These are phyloP conservation scores for Russula brevipes DNA, from an alignment of 768 basidiomycete genomes.

Conservation along the genomic window DNA sequence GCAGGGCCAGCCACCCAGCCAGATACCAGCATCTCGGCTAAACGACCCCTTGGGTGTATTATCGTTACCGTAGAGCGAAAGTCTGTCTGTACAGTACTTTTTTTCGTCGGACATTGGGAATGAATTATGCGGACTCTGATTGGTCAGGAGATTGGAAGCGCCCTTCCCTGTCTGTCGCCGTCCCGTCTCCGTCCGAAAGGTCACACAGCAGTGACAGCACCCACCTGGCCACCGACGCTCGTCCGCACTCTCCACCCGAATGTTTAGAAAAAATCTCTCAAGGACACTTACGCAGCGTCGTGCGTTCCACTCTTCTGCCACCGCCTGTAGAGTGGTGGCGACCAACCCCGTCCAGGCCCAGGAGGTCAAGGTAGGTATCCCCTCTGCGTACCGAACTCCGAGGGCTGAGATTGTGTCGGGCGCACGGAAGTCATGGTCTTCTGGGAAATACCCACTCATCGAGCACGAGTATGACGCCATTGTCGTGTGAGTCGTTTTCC, in stretches of 20 bases:
- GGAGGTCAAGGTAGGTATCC: slow-evolving; percentile 62
- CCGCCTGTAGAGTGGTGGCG: slow-evolving; percentile 56
- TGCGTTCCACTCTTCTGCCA: slow-evolving; percentile 61
- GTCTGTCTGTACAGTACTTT: neutral
- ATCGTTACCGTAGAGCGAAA: slow-evolving; percentile 27
- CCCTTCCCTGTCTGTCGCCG: neutral
- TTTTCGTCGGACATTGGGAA: neutral
- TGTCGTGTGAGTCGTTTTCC: slow-evolving; percentile 70
- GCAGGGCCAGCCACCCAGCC: slow-evolving; percentile 22
- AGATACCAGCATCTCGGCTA: slow-evolving; percentile 24
- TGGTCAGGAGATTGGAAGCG: slow-evolving; percentile 10
- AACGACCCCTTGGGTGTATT: slow-evolving; percentile 32
- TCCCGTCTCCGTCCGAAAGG: neutral
- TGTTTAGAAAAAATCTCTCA: slow-evolving; percentile 63
- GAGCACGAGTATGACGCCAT: slow-evolving; percentile 99
- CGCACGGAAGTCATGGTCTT: slow-evolving; percentile 57
- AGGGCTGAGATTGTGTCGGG: slow-evolving; percentile 9
- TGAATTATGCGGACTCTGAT: slow-evolving; percentile 20
- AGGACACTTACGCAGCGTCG: slow-evolving; percentile 46
- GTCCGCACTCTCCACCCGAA: slow-evolving; percentile 28
- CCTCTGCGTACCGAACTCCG: slow-evolving; percentile 8
- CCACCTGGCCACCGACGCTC: slow-evolving; percentile 22
- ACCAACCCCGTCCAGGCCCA: slow-evolving; percentile 75
- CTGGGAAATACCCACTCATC: slow-evolving; percentile 91
- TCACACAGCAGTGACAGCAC: neutral